Base-by-base conservation (phyloP, 768 basidiomycete genomes). In the Russula foetens region DNA sequence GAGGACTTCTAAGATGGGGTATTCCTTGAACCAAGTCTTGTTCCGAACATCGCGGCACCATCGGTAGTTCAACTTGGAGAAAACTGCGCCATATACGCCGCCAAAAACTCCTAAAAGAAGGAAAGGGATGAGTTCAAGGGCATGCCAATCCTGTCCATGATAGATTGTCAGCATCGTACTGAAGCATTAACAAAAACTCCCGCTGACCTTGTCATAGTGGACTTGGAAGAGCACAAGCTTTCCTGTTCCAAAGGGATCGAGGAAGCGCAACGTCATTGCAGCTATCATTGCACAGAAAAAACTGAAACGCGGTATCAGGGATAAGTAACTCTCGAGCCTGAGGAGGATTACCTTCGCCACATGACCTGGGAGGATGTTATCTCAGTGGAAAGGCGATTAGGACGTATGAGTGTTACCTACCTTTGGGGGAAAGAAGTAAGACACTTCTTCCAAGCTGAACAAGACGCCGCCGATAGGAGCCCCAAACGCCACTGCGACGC, bases 251-350 rank as follows among this genome's bases (percentile, higher is more conserved):
- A 98, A 98, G 0, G 97, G 97, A 71, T 99, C 90, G 38, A 98
- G 84, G 61, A 95, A 88, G 74, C 86, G 82, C 47, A 99, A 76
- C 0, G 96, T 96, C 67, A 98, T 88, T 1, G 96, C 96, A 2
- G 97, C 97, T 65, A 98, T 91, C 81, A 98, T 86, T 2, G 97
- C 97, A 69, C 97, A 98, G 72, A 99, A 95, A 75, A 99, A 99
- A 68, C 92, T 96, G 70, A 17, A 69, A 56, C 59, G 69, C n/a
- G 59, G 44, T 41, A 19, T 51, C 23, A 74, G 75, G 67, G 75
- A 24, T 69, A 75, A 46, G 48, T 2, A 19, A 24, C n/a, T 26
- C 23, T 12, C 31, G 19, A 3, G 23, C 15, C 45, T 8, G 51
- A 50, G 26, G 15, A 24, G 4, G 72, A 49, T 68, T n/a, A 92